These are phyloP conservation scores for Dioscorea dumetorum DNA, from an alignment of 106 monocot genomes.

Conservation along the genomic window DNA sequence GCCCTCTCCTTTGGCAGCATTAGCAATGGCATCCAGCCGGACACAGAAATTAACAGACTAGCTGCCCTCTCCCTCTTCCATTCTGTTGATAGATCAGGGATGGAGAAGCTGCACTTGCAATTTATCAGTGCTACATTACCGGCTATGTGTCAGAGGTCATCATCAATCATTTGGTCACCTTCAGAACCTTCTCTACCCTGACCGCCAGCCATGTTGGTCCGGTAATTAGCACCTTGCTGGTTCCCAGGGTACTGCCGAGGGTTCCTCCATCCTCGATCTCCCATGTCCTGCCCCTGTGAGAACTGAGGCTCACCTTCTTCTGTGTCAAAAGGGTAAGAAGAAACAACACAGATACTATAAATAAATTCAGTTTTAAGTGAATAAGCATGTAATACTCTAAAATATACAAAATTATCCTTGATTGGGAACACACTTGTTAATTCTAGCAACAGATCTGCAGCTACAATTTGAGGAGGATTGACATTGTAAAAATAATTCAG, in stretches of 20 bases:
- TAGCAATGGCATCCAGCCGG: neutral
- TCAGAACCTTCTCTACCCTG: conserved; percentile 18
- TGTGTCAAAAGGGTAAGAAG: neutral
- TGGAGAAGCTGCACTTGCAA: too few species aligned
- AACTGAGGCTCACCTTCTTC: conserved; percentile 19
- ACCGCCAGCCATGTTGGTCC: conserved; percentile 3
- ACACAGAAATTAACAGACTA: neutral
- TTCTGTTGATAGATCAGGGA: too few species aligned
- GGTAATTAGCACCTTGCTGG: conserved; percentile 15
- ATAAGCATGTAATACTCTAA: neutral
- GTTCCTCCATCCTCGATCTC: conserved; percentile 35
- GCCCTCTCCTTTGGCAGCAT: neutral
- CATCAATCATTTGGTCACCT: conserved; percentile 10
- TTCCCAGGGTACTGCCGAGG: conserved; percentile 11
- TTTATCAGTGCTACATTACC: too few species aligned
- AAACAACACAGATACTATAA: neutral
- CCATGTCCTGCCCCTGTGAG: conserved; percentile 21
- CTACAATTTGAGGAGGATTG: too few species aligned
- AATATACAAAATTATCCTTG: neutral
- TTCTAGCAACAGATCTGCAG: neutral
- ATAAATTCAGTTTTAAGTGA: neutral
- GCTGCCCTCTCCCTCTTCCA: too few species aligned
- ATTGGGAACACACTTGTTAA: neutral
- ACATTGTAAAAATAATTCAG: too few species aligned
- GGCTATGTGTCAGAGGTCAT: conserved; percentile 15